These are phyloP conservation scores for Phytophthora sp. DNA, from an alignment of 352 stramenopile genomes.

Conservation along the genomic window DNA sequence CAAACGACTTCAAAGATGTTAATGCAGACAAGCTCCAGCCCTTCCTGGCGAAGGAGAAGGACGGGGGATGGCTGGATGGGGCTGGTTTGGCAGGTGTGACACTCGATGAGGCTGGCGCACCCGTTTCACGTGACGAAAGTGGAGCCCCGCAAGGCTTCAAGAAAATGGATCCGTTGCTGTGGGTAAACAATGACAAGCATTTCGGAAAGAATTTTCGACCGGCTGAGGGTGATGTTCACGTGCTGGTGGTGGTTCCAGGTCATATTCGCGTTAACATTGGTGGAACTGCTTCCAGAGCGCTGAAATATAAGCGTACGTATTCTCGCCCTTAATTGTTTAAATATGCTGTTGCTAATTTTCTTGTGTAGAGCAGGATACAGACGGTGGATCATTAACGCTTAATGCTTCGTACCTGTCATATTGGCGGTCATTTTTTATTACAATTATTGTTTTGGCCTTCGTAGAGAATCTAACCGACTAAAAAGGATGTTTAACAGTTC, in stretches of 20 bases:
- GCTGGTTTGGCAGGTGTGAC: neutral
- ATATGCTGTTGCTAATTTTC: too few relatives aligned
- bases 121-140: neutral
- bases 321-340: too few relatives aligned
- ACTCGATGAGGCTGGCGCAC: neutral
- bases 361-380: too few relatives aligned
- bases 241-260: slow-evolving; percentile 7
- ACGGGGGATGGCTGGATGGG: neutral
- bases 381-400: too few relatives aligned
- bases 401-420: too few relatives aligned
- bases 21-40: neutral
- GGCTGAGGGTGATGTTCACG: neutral
- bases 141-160: neutral
- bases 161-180: neutral
- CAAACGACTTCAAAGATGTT: neutral
- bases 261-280: too few relatives aligned
- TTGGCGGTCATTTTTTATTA: too few relatives aligned
- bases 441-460: too few relatives aligned
- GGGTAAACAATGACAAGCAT: neutral
- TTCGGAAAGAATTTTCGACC: neutral
- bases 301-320: too few relatives aligned
- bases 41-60: neutral
- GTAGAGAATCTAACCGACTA: too few relatives aligned
- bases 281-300: too few relatives aligned
- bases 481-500: too few relatives aligned